A percentile compares a stretch with the other conserved stretches of the same genome.
These are phyloP conservation scores for Pyrus pyrifolia DNA, from an alignment of 306 rosid genomes.

Conservation along the genomic window DNA sequence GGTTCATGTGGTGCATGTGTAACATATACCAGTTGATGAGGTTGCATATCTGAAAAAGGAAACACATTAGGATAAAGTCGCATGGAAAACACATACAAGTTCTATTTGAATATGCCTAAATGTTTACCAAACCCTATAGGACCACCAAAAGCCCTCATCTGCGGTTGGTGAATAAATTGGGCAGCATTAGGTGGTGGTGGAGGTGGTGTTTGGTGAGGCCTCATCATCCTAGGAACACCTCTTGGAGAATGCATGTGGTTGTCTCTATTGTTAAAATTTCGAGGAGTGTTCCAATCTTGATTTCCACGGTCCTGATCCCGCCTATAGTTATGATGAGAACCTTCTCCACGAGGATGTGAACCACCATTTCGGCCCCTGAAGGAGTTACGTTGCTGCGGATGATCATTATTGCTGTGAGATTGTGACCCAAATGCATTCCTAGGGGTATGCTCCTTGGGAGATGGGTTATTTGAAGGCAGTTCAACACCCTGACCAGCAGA, in stretches of 20 bases:
- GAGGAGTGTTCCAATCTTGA: conserved; percentile 64
- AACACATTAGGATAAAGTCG: conserved; percentile 14
- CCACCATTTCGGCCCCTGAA: conserved; percentile 51
- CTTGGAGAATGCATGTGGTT: conserved; percentile 41
- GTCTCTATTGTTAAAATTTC: conserved; percentile 52
- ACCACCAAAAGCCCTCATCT: conserved; percentile 44
- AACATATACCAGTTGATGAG: conserved; percentile 41
- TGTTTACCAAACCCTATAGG: conserved; percentile 62
- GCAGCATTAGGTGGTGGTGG: conserved; percentile 50
- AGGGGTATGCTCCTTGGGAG: conserved; percentile 47
- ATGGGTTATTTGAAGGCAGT: conserved; percentile 31
- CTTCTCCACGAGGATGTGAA: conserved; percentile 67
- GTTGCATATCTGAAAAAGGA: conserved; percentile 40
- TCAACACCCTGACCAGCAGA: conserved; percentile 33
- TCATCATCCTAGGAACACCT: conserved; percentile 36
- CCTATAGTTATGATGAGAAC: conserved; percentile 55
- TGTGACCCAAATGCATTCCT: conserved; percentile 47
- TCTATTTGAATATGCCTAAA: not conserved
- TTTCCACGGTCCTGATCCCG: conserved; percentile 75
- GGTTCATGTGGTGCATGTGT: conserved; percentile 40
- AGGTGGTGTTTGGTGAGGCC: conserved; percentile 35
- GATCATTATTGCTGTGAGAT: conserved; percentile 42
- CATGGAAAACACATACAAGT: not conserved
- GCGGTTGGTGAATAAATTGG: conserved; percentile 39
- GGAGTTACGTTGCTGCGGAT: conserved; percentile 48